A percentile compares a stretch with the other conserved stretches of the same genome.
Evolutionary conservation across 1,284 basidiomycete species (phyloP).

Genomic region (Vanrija sp.): DNA sequence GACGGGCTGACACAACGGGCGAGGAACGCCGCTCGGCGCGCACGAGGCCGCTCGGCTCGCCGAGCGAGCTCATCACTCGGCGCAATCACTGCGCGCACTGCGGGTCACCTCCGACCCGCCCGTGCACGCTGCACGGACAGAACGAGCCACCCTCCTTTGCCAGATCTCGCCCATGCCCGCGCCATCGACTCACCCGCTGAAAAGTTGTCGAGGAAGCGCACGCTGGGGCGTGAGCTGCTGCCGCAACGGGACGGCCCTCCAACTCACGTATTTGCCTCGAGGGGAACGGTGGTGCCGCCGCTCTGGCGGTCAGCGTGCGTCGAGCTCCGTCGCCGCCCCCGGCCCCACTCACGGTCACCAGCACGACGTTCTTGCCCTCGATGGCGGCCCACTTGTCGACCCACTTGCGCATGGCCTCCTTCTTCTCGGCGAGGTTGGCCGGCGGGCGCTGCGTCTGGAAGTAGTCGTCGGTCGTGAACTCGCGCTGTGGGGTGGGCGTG

Average conservation of each 20-base stretch:
- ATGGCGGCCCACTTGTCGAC: slow-evolving; percentile 61
- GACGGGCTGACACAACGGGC: no score
- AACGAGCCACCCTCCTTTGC: no score
- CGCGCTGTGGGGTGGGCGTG: slow-evolving; percentile 1
- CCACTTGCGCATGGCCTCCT: slow-evolving; percentile 63
- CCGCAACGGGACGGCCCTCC: no score
- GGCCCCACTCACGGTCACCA: slow-evolving; percentile 74
- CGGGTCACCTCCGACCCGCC: no score
- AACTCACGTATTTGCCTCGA: slow-evolving; percentile 93
- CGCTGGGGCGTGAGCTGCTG: slow-evolving; percentile 55
- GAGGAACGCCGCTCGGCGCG: no score
- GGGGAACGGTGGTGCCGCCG: slow-evolving; percentile 89
- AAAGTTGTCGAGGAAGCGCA: slow-evolving; percentile 97
- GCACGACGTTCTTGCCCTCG: slow-evolving; percentile 70
- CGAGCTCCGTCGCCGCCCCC: no score
- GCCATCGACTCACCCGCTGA: slow-evolving; percentile 72
- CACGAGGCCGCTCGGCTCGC: no score
- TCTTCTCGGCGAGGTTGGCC: slow-evolving; percentile 61
- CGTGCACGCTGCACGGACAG: no score
- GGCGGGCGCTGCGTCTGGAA: slow-evolving; percentile 79
- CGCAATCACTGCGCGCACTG: no score
- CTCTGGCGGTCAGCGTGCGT: slow-evolving; percentile 57
- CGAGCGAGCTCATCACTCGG: no score
- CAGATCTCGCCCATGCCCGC: not conserved
- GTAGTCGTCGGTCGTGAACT: slow-evolving; percentile 78